Evolutionary conservation across 805 yeast species (phyloP), one percentile per base, ranked within the genome.

Genomic region (Candida endomychidarum): DNA sequence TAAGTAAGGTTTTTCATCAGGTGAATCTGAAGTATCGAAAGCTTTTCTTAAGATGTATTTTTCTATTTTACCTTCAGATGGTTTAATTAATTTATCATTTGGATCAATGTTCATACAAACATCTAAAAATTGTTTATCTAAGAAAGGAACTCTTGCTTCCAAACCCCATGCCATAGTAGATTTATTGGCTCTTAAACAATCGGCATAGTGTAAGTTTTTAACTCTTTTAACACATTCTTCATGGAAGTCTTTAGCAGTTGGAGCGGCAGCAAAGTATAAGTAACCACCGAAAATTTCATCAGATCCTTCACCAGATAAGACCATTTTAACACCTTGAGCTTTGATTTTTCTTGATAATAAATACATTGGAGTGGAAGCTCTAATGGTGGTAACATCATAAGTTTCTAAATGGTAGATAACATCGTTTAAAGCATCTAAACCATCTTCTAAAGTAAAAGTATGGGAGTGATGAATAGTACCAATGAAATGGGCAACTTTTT

Each of bases 81-180:
- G 80, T 45, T 78, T 72, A 63, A 91, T 91, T 66, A 91, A 59
- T 74, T 93, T 93, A 58, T 93, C 97, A 50, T 76, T 76, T 50
- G 99, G 98, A 69, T 85, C 84, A 60, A 93, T 86, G 84, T 85
- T 84, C 96, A 93, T 84, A 66, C 95, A 81, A 32, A 86, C 79
- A 57, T 91, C 87, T 66, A 93, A 73, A 78, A 93, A 93, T 63
- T 82, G 77, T 72, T 82, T 86, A 72, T 93, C 99, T 71, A 93
- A 78, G 86, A 93, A 93, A 53, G 99, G 99, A 53, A 93, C 99
- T 72, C 99, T 86, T 47, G 99, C 99, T 74, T 93, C 99, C 50
- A 93, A 78, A 67, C 99, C 99, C 99, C 99, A 93, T 31, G 99
- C 98, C 96, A 93, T 87, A 44, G 99, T 93, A 23, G 97, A 90